Conservation (phyloP, 2,329 filamentous ascomycete genomes). For the Botrytis sinoallii region DNA sequence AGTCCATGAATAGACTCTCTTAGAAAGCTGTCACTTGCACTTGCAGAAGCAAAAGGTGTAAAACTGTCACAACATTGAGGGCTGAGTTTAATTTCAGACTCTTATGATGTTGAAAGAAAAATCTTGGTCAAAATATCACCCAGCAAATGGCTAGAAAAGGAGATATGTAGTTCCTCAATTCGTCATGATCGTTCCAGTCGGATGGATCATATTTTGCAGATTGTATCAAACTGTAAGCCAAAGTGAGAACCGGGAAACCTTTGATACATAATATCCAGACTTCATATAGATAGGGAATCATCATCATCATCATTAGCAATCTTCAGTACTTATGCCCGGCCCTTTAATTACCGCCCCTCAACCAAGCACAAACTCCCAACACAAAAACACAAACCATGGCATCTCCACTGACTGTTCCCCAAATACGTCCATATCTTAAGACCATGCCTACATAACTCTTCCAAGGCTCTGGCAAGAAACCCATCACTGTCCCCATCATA, state of each 20-base stretch:
- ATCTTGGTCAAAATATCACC: background rate
- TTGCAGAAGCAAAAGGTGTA: background rate
- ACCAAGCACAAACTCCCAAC: conserved; percentile 46
- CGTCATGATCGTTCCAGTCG: background rate
- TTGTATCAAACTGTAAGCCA: background rate
- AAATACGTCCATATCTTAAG: conserved; percentile 67
- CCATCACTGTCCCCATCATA: conserved; percentile 59
- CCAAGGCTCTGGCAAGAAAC: conserved; percentile 64
- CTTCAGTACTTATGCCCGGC: background rate
- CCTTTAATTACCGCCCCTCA: conserved; percentile 21
- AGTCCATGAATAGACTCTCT: background rate
- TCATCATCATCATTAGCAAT: background rate
- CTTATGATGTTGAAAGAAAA: background rate
- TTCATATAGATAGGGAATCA: background rate
- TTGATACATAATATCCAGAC: background rate
- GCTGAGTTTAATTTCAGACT: background rate
- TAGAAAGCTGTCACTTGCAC: background rate
- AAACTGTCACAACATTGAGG: background rate
- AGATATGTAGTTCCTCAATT: background rate
- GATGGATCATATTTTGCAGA: background rate
- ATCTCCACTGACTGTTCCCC: conserved; percentile 67
- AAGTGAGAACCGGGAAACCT: background rate
- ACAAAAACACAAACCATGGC: conserved; percentile 77
- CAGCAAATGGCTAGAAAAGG: background rate
- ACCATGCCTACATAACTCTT: conserved; percentile 59